Evolutionary conservation across 257 asterid species (phyloP), one percentile per base, ranked within the genome.

Genomic region (Solanum pimpinellifolium): DNA sequence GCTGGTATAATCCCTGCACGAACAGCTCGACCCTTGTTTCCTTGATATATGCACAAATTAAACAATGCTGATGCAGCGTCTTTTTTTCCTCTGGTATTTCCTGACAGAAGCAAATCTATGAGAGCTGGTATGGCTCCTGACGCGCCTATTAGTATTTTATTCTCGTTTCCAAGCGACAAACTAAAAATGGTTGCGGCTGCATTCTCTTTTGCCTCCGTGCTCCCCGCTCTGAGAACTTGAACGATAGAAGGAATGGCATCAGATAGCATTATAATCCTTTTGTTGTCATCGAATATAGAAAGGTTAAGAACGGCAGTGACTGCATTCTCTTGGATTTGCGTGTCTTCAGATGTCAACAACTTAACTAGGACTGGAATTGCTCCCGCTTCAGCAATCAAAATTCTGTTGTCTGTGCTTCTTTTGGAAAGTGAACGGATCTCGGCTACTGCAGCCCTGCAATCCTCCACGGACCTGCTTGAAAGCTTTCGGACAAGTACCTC

Each of bases 61-160:
- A 95, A 97, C 85, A 97, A 90, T 0, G 99, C 98, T 0, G 99
- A 94, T 20, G 99, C 98, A 31, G 99, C 98, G 60, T 97, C 99
- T 89, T 97, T 97, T 88, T 94, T 97, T 83, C 99, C 99, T 87
- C 99, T 89, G 1, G 93, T 12, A 86, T 93, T 94, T 39, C 99
- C 99, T 7, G 88, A 90, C 62, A 91, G 89, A 31, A 97, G 95
- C 88, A 97, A 93, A 52, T 94, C 97, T 9, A 97, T 98, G 78
- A 97, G 92, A 18, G 98, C 99, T 0, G 95, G 93, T 70, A 95
- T 94, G 20, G 99, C 98, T 68, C 99, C 99, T 0, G 99, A 97
- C 18, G 98, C 98, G 2, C 99, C 99, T 6, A 96, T 96, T 83
- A 96, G 90, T 11, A 96, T 96, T 80, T 94, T 96, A 83, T 95